Conservation (phyloP, 371 early-diverging fungal genomes). For the Choanephora cucurbitarum region DNA sequence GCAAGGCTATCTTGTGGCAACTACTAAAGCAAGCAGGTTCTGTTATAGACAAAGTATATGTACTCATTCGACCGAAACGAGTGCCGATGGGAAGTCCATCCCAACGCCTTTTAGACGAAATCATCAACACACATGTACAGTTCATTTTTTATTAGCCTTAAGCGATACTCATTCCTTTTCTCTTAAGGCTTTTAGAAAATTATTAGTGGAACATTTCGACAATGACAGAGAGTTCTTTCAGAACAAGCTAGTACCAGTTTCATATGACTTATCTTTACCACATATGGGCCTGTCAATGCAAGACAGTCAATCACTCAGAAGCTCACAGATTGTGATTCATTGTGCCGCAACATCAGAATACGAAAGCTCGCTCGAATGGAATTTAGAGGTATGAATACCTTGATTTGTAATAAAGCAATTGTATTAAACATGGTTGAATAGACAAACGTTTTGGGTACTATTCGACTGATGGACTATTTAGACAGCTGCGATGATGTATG, state of each 20-base stretch:
- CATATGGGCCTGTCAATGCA: conserved; percentile 45
- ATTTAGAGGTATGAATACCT: conserved; percentile 39
- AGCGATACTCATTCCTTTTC: not conserved
- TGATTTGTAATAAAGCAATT: not conserved
- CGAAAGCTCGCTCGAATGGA: conserved; percentile 46
- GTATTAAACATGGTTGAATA: too few species aligned
- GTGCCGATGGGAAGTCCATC: conserved; percentile 27
- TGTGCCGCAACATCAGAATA: conserved; percentile 55
- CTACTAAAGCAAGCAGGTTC: conserved; percentile 26
- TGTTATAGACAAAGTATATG: conserved; percentile 28
- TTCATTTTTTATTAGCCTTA: not conserved
- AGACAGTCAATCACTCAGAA: conserved; percentile 40
- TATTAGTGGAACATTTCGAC: conserved; percentile 9
- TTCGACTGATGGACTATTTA: conserved; percentile 52
- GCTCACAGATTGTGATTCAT: conserved; percentile 48
- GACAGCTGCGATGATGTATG: conserved; percentile 30
- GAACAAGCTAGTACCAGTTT: conserved; percentile 48
- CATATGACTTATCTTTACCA: conserved; percentile 46
- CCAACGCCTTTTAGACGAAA: conserved; percentile 29
- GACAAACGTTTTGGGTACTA: conserved; percentile 53
- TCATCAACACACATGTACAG: conserved; percentile 26
- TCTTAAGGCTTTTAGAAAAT: conserved; percentile 23
- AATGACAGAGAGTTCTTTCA: conserved; percentile 11
- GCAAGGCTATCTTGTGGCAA: conserved; percentile 55
- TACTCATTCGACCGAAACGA: conserved; percentile 33